Evolutionary conservation across 83 land plant genomes (phyloP), one percentile per base, ranked within the genome.

Genomic region (Isoetes engelmannii): DNA sequence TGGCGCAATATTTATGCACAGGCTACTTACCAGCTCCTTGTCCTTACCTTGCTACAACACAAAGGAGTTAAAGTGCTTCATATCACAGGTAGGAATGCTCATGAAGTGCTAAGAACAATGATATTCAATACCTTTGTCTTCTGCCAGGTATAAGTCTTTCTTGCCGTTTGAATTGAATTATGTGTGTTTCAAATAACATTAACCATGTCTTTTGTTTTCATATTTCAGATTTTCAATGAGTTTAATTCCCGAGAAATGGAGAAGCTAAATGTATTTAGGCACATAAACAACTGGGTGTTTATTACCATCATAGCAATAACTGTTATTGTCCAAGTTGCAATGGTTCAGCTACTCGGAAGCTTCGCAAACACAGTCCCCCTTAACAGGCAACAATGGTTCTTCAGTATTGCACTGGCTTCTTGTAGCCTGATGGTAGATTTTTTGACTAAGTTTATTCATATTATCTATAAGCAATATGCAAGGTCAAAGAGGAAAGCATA

Each of bases 91-190:
- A 47, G 53, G 71, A 70, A 21, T 9, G 13, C 62, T 7, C 10
- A 9, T 15, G 62, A 19, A 7, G 62, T 59, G 10, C 18, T 8
- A 8, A 59, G 28, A 81, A 72, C 62, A 60, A 79, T 84, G 50
- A 80, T 83, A 44, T 84, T 86, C 78, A 86, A 86, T 74, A 60
- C 89, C 1, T 86, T 83, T 67, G 84, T 83, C 37, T 69, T 83
- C 21, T 86, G 86, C 62, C 84, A 83, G 69, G 71, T 83, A 7
- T 72, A 53, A 53, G 2, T n/a, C 15, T 53, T 2, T 53, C 55
- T 3, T 53, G 13, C 55, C 3, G 15, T 12, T 12, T 12, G 1
- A 15, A 12, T 53, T 53, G 0, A 12, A 15, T 53, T 53, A 53
- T 53, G 55, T 53, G 55, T 53, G 37, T 28, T 28, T 28, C 37